Evolutionary conservation across 768 basidiomycete species (phyloP).

Genomic region (Rhodotorula sphaerocarpa): DNA sequence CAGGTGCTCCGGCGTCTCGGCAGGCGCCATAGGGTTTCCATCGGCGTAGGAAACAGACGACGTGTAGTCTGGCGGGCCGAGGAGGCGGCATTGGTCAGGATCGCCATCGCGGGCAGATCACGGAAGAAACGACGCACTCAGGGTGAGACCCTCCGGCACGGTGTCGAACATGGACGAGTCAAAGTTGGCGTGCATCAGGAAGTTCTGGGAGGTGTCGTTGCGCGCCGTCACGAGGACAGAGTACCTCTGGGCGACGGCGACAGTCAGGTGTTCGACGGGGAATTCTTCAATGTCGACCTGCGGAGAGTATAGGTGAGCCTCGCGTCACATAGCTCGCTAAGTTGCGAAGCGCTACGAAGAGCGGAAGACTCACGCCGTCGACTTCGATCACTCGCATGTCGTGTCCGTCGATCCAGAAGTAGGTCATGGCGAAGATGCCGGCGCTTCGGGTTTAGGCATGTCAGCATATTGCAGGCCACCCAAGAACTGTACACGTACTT

Average conservation of each 20-base stretch:
- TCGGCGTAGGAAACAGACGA: constrained; percentile 68
- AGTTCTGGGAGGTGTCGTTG: constrained; percentile 76
- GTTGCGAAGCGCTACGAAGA: too few species aligned
- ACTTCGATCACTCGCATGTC: constrained; percentile 46
- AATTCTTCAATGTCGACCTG: constrained; percentile 59
- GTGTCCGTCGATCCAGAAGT: constrained; percentile 45
- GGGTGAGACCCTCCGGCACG: constrained; percentile 61
- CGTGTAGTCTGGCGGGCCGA: constrained; percentile 57
- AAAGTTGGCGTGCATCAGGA: constrained; percentile 84
- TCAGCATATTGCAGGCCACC: neutral
- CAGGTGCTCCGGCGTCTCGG: constrained; percentile 47
- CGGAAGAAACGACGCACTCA: constrained; percentile 54
- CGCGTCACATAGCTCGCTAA: too few species aligned
- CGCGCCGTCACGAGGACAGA: constrained; percentile 84
- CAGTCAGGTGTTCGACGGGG: constrained; percentile 60
- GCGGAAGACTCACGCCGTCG: constrained; percentile 24
- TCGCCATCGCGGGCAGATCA: too few species aligned
- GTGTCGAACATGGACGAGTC: constrained; percentile 64
- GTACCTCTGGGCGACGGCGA: constrained; percentile 86
- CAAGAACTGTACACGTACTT: constrained; percentile 53
- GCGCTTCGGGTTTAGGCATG: neutral
- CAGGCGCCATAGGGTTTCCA: constrained; percentile 44
- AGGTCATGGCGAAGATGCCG: constrained; percentile 41
- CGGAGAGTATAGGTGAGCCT: neutral
- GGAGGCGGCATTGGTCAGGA: neutral